Percentiles rank a stretch among this genome's conserved stretches.
These are phyloP conservation scores for Hevea brasiliensis DNA, from an alignment of 345 rosid species.

Conservation along the genomic window DNA sequence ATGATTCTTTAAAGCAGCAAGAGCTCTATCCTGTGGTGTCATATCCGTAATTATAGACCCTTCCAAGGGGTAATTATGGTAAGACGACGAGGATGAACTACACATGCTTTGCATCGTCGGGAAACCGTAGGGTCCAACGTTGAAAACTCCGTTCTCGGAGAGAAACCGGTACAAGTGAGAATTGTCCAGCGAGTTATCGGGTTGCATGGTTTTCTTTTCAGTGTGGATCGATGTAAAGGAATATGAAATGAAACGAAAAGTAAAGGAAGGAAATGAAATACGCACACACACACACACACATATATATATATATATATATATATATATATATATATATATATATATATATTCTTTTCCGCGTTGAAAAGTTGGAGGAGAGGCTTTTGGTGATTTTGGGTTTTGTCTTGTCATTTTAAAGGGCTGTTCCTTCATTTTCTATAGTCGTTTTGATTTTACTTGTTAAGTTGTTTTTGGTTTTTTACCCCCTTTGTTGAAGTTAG, in stretches of 20 bases:
- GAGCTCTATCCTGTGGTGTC: conserved; percentile 79
- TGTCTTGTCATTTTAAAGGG: neutral
- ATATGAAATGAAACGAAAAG: neutral
- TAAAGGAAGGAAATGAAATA: neutral
- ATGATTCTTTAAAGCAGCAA: conserved; percentile 80
- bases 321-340: too few species aligned
- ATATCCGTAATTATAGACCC: conserved; percentile 58
- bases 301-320: too few species aligned
- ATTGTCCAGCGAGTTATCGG: conserved; percentile 31
- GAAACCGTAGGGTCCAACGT: conserved; percentile 23
- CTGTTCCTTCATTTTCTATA: neutral
- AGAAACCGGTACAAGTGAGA: conserved; percentile 38
- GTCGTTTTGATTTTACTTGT: conserved; percentile 9
- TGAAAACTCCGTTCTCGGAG: conserved; percentile 25
- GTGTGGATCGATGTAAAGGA: neutral
- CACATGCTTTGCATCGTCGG: conserved; percentile 39
- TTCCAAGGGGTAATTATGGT: conserved; percentile 46
- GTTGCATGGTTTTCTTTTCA: conserved; percentile 27
- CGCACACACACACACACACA: too few species aligned
- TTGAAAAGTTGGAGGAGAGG: neutral
- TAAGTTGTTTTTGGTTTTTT: conserved; percentile 47
- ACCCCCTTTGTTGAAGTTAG: too few species aligned
- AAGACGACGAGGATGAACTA: conserved; percentile 58
- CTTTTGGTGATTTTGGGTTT: neutral
- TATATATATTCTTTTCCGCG: neutral